A percentile compares a stretch with the other conserved stretches of the same genome.
phyloP scores from a whole-genome alignment of 192 early-diverging fungal genomes.

The Entomortierella parvispora region DNA sequence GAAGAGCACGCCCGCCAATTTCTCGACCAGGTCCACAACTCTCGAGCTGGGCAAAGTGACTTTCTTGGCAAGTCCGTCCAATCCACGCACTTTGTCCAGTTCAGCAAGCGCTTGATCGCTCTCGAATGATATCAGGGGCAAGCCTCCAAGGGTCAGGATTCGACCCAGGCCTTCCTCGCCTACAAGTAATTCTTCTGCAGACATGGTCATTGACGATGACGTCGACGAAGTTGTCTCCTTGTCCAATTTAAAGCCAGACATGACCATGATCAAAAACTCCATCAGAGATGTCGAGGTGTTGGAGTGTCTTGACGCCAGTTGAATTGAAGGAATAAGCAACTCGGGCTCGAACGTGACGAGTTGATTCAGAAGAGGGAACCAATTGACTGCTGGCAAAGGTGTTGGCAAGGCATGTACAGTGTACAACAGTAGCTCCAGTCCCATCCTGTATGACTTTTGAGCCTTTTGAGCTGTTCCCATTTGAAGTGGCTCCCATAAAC shows the following conservation, averaged over 20 bases:
- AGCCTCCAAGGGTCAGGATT: slow-evolving; percentile 58
- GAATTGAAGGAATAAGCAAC: slow-evolving; percentile 36
- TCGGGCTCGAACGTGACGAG: slow-evolving; percentile 29
- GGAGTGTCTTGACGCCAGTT: slow-evolving; percentile 58
- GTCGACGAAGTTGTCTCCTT: background rate
- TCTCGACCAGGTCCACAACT: slow-evolving; percentile 46
- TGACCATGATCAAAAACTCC: slow-evolving; percentile 58
- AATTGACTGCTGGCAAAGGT: slow-evolving; percentile 64
- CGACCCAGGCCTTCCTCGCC: slow-evolving; percentile 56
- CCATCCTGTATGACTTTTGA: slow-evolving; percentile 5
- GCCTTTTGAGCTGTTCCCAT: slow-evolving; percentile 33
- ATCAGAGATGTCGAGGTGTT: slow-evolving; percentile 58
- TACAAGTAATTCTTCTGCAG: slow-evolving; percentile 44
- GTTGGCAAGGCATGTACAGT: slow-evolving; percentile 41
- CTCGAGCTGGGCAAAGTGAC: slow-evolving; percentile 49
- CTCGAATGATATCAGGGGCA: slow-evolving; percentile 11
- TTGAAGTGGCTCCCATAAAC: slow-evolving; percentile 29
- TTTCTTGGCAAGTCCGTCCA: slow-evolving; percentile 56
- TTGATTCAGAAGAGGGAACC: slow-evolving; percentile 56
- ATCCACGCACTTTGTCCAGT: slow-evolving; percentile 54
- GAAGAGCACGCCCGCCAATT: slow-evolving; percentile 23
- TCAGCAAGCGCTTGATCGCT: slow-evolving; percentile 25
- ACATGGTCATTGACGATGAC: background rate
- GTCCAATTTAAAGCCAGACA: slow-evolving; percentile 28
- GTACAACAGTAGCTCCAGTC: slow-evolving; percentile 31